Evolutionary conservation across 306 rosid species (phyloP).

Genomic region (Vigna trinervia): DNA sequence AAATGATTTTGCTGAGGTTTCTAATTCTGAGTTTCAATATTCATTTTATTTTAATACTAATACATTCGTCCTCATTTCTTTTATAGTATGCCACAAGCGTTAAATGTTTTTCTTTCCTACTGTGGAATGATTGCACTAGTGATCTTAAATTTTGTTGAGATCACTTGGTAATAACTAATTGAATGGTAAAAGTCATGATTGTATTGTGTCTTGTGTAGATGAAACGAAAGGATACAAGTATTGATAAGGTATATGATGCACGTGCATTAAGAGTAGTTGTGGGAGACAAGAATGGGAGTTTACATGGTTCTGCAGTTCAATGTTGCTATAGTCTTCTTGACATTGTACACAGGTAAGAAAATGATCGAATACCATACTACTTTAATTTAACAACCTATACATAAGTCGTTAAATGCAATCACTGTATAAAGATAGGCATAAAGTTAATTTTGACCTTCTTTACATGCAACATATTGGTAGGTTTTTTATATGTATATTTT

Average conservation of each 20-base stretch:
- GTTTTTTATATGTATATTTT: neutral
- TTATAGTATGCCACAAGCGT: constrained; percentile 21
- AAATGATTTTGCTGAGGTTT: constrained; percentile 36
- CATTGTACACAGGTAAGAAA: constrained; percentile 82
- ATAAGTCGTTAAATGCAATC: constrained; percentile 17
- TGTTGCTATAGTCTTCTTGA: constrained; percentile 93
- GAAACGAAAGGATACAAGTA: constrained; percentile 87
- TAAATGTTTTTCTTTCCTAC: neutral
- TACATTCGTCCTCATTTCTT: constrained; percentile 11
- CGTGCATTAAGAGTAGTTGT: constrained; percentile 97
- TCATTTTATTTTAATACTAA: constrained; percentile 25
- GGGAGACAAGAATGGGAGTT: constrained; percentile 95
- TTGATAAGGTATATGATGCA: constrained; percentile 85
- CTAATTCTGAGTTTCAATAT: constrained; percentile 24
- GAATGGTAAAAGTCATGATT: constrained; percentile 39
- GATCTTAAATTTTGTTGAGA: constrained; percentile 14
- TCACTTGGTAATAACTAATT: constrained; percentile 33
- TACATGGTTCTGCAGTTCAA: constrained; percentile 92
- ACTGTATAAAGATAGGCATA: constrained; percentile 30
- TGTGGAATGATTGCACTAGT: neutral
- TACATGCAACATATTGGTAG: neutral
- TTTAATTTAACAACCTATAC: constrained; percentile 13
- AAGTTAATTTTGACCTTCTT: constrained; percentile 23
- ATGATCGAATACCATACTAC: constrained; percentile 26
- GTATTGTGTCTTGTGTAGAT: constrained; percentile 56